phyloP scores from a whole-genome alignment of 1,284 basidiomycete species.

The Cystobasidium pallidum region DNA sequence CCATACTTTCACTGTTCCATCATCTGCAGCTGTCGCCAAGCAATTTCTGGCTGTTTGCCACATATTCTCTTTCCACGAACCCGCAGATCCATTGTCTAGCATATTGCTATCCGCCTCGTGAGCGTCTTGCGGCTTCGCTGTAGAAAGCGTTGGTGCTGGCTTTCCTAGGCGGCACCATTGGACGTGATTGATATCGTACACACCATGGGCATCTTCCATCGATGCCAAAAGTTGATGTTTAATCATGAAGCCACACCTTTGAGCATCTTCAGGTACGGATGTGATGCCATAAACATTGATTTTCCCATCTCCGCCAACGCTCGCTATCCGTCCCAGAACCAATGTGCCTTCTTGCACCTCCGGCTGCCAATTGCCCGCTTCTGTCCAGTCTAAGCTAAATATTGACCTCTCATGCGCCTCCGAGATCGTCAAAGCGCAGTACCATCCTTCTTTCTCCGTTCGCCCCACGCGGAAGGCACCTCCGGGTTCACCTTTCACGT shows the following conservation, averaged over 20 bases:
- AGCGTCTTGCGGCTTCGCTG: not conserved
- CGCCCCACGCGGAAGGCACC: conserved; percentile 51
- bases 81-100: conserved; percentile 50
- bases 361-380: conserved; percentile 29
- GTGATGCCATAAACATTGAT: conserved; percentile 56
- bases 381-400: conserved; percentile 77
- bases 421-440: conserved; percentile 53
- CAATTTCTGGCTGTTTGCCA: conserved; percentile 63
- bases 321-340: conserved; percentile 70
- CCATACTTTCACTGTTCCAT: conserved; percentile 75
- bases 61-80: conserved; percentile 21
- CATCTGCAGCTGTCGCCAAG: conserved; percentile 77
- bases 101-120: conserved; percentile 45
- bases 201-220: conserved; percentile 67
- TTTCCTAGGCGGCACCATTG: conserved; percentile 65
- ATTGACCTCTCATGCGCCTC: conserved; percentile 69
- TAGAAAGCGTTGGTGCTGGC: conserved; percentile 12
- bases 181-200: conserved; percentile 75
- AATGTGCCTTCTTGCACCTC: conserved; percentile 31
- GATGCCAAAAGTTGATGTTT: conserved; percentile 48
- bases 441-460: conserved; percentile 57
- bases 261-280: conserved; percentile 23
- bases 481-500: conserved; percentile 52
- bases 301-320: conserved; percentile 74
- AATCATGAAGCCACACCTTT: conserved; percentile 38